phyloP scores from a whole-genome alignment of 2,329 filamentous ascomycete genomes.

The Monosporascus sp. region DNA sequence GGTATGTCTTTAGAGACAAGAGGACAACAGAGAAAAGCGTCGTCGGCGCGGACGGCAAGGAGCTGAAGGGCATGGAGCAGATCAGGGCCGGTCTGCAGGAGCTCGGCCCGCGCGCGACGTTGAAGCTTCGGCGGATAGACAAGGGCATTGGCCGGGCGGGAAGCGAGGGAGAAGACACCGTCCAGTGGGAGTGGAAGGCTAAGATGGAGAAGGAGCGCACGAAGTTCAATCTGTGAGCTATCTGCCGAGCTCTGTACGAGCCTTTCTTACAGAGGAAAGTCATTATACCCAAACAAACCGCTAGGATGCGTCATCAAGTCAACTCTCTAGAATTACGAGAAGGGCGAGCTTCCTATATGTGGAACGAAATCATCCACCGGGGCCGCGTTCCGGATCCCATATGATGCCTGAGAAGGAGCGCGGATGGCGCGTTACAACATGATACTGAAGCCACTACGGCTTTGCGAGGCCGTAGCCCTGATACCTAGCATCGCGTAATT shows the following conservation, averaged over 20 bases:
- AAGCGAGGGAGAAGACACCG: constrained; percentile 64
- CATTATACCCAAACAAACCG: too few species aligned
- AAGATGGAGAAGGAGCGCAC: constrained; percentile 92
- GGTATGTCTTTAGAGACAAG: constrained; percentile 92
- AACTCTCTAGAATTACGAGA: too few species aligned
- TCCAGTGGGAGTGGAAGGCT: constrained; percentile 96
- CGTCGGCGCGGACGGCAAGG: constrained; percentile 72
- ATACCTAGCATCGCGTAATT: too few species aligned
- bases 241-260: neutral
- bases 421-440: too few species aligned
- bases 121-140: constrained; percentile 87
- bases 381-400: too few species aligned
- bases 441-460: too few species aligned
- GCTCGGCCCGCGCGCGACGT: constrained; percentile 67
- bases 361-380: too few species aligned
- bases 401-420: too few species aligned
- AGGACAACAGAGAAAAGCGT: constrained; percentile 81
- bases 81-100: constrained; percentile 88
- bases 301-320: too few species aligned
- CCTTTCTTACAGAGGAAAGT: too few species aligned
- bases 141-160: constrained; percentile 72
- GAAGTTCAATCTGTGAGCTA: constrained; percentile 74
- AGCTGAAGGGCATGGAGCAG: constrained; percentile 77
- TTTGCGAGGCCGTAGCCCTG: too few species aligned
- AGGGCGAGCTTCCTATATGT: too few species aligned